Evolutionary conservation across 2,329 filamentous ascomycete species (phyloP).

Genomic region (Fonsecaea multimorphosa): DNA sequence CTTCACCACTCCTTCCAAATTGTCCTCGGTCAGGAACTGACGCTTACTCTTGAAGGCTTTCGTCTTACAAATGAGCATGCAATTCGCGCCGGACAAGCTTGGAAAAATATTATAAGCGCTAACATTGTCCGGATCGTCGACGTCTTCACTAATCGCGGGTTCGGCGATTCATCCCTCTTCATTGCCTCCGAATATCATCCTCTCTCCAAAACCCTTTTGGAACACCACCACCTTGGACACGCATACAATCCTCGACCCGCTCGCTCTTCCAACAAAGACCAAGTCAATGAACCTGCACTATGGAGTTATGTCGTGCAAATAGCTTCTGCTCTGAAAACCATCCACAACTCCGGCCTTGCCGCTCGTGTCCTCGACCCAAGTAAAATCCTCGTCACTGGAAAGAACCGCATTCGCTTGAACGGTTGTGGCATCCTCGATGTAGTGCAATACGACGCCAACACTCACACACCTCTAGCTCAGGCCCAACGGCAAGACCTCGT

Average conservation of each 20-base stretch:
- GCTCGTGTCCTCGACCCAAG: conserved; percentile 84
- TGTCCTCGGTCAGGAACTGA: not conserved
- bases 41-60: conserved; percentile 62
- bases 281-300: conserved; percentile 74
- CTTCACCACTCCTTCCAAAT: not conserved
- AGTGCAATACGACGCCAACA: conserved; percentile 75
- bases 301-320: conserved; percentile 96
- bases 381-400: conserved; percentile 89
- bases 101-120: conserved; percentile 83
- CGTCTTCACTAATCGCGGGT: conserved; percentile 89
- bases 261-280: conserved; percentile 51
- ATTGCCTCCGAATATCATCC: conserved; percentile 95
- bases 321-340: conserved; percentile 81
- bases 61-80: conserved; percentile 87
- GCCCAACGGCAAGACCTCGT: conserved; percentile 87
- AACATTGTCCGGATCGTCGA: conserved; percentile 87
- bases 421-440: conserved; percentile 91
- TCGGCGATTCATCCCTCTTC: conserved; percentile 92
- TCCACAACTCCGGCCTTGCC: conserved; percentile 80
- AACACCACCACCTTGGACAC: conserved; percentile 67
- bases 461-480: conserved; percentile 65
- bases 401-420: conserved; percentile 85
- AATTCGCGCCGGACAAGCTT: conserved; percentile 82
- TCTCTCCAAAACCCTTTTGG: conserved; percentile 83
- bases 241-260: conserved; percentile 49